Conservation (phyloP, 1,139 yeast species). For the Candida sp. region DNA sequence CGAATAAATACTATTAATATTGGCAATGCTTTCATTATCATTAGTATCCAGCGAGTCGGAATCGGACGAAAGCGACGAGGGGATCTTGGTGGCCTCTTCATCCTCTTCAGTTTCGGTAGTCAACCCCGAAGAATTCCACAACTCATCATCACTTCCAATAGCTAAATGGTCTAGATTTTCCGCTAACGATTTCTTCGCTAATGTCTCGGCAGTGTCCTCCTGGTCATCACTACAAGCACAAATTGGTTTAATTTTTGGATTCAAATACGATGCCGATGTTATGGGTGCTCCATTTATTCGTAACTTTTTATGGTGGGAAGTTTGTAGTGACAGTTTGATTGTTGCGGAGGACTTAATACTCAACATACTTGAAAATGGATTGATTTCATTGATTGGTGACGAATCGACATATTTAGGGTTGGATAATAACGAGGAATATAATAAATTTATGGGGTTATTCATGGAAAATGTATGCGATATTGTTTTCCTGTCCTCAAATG, state of each 20-base stretch:
- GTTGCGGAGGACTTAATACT: slow-evolving; percentile 37
- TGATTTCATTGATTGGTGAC: slow-evolving; percentile 5
- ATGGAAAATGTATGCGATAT: slow-evolving; percentile 7
- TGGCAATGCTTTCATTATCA: slow-evolving; percentile 8
- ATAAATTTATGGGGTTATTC: slow-evolving; percentile 19
- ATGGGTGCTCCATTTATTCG: slow-evolving; percentile 42
- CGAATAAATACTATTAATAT: slow-evolving; percentile 23
- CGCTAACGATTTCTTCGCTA: background rate
- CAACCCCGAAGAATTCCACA: slow-evolving; percentile 22
- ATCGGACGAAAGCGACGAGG: slow-evolving; percentile 24
- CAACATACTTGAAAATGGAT: slow-evolving; percentile 10
- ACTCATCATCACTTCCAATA: slow-evolving; percentile 8
- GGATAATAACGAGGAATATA: slow-evolving; percentile 14
- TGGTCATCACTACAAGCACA: slow-evolving; percentile 12
- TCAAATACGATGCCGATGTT: slow-evolving; percentile 22
- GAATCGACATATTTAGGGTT: slow-evolving; percentile 10
- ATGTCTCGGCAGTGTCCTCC: slow-evolving; percentile 4
- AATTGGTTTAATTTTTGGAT: slow-evolving; percentile 9
- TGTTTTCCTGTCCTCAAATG: slow-evolving; percentile 5
- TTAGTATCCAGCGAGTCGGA: slow-evolving; percentile 20
- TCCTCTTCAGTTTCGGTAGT: slow-evolving; percentile 20
- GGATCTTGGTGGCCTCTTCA: slow-evolving; percentile 7
- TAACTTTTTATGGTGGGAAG: slow-evolving; percentile 41
- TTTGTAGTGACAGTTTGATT: slow-evolving; percentile 31
- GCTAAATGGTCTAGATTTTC: slow-evolving; percentile 7